phyloP scores from a whole-genome alignment of 495 filamentous ascomycete genomes.

The Clohesyomyces aquaticus region DNA sequence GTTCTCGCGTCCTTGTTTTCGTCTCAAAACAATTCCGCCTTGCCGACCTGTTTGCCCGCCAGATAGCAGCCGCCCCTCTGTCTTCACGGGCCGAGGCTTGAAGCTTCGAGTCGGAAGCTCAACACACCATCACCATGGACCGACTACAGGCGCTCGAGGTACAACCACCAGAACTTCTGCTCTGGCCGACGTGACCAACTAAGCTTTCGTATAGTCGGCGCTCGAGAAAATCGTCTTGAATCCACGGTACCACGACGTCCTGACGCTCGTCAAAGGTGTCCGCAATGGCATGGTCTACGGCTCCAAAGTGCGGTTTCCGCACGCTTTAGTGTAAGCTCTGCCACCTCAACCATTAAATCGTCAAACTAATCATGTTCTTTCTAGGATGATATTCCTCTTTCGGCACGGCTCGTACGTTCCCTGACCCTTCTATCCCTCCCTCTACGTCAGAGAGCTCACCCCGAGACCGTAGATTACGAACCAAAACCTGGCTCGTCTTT shows the following conservation, averaged over 20 bases:
- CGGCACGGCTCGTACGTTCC: constrained; percentile 76
- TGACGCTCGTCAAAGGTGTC: constrained; percentile 83
- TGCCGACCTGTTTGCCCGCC: background rate
- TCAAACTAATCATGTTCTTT: constrained; percentile 14
- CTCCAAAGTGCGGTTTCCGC: constrained; percentile 96
- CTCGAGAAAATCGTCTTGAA: constrained; percentile 76
- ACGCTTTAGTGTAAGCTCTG: constrained; percentile 79
- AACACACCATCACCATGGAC: constrained; percentile 18
- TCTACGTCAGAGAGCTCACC: background rate
- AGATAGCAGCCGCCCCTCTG: background rate
- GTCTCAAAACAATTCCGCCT: background rate
- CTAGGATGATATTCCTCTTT: constrained; percentile 91
- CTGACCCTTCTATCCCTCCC: constrained; percentile 5
- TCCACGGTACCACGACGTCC: constrained; percentile 77
- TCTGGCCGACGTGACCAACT: background rate
- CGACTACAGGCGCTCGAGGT: constrained; percentile 37
- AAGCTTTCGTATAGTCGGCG: constrained; percentile 29
- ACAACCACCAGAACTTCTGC: background rate
- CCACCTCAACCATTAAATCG: background rate
- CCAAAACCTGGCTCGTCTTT: constrained; percentile 78
- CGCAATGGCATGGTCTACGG: constrained; percentile 98
- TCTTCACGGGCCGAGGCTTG: background rate
- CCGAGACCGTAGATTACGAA: constrained; percentile 59
- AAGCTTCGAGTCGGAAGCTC: background rate
- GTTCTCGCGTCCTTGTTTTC: background rate